phyloP scores from a whole-genome alignment of 352 stramenopile genomes.

The Globisporangium ultimum region DNA sequence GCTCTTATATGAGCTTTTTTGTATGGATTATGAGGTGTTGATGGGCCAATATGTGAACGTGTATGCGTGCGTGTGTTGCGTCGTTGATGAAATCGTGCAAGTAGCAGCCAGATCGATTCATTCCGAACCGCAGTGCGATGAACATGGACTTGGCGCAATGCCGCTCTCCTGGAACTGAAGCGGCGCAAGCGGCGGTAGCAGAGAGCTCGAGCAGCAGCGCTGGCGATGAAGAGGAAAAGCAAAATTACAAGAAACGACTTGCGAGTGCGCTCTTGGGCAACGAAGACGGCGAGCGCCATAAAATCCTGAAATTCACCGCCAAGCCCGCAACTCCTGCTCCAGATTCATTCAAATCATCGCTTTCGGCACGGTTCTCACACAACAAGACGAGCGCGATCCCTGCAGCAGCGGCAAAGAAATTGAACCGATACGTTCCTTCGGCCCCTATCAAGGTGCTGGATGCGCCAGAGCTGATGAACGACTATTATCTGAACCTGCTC shows the following conservation, averaged over 20 bases:
- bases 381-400: slow-evolving; percentile 84
- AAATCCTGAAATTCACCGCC: slow-evolving; percentile 98
- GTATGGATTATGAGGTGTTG: neutral
- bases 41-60: neutral
- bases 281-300: slow-evolving; percentile 77
- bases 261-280: slow-evolving; percentile 80
- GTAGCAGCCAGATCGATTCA: slow-evolving; percentile 73
- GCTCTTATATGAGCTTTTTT: too few species aligned
- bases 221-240: slow-evolving; percentile 67
- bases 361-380: slow-evolving; percentile 94
- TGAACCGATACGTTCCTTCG: slow-evolving; percentile 95
- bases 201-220: slow-evolving; percentile 3
- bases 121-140: slow-evolving; percentile 84
- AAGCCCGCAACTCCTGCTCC: slow-evolving; percentile 91
- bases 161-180: slow-evolving; percentile 52
- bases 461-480: slow-evolving; percentile 97
- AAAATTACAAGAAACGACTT: slow-evolving; percentile 80
- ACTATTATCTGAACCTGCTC: slow-evolving; percentile 99
- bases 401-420: slow-evolving; percentile 75
- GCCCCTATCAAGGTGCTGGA: slow-evolving; percentile 96
- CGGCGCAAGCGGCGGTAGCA: slow-evolving; percentile 31
- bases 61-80: neutral
- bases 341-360: slow-evolving; percentile 94
- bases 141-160: slow-evolving; percentile 81
- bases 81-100: slow-evolving; percentile 3